Evolutionary conservation across 2,329 filamentous ascomycete species (phyloP).

Genomic region (Trichoderma harzianum): DNA sequence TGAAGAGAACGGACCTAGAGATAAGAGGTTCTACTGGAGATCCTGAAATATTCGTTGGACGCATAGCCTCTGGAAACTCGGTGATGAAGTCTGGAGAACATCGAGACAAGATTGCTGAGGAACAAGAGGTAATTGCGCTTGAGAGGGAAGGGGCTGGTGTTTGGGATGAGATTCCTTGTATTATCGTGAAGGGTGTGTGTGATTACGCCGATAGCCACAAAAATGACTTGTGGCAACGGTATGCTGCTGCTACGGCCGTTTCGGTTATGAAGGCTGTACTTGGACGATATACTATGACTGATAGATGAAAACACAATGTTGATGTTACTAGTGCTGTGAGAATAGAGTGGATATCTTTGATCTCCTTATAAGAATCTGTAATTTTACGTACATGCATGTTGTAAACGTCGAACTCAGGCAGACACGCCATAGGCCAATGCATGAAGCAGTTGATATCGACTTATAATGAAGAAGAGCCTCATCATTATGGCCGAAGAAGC

Average conservation of each 20-base stretch:
- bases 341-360: neutral
- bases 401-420: too few relatives aligned
- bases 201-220: neutral
- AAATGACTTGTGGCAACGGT: neutral
- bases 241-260: neutral
- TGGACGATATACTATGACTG: neutral
- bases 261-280: neutral
- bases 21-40: neutral
- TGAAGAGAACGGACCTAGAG: neutral
- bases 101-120: neutral
- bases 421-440: too few relatives aligned
- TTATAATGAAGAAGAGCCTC: too few relatives aligned
- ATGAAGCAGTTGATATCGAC: too few relatives aligned
- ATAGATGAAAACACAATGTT: neutral
- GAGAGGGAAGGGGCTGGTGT: neutral
- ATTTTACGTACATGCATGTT: too few relatives aligned
- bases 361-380: too few relatives aligned
- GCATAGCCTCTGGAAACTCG: neutral
- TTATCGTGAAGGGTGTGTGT: neutral
- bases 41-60: neutral
- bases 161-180: neutral
- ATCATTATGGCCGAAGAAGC: too few relatives aligned
- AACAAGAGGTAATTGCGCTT: neutral
- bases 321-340: accelerated
- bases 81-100: neutral